Evolutionary conservation across 1,284 basidiomycete genomes (phyloP).

Genomic region (Fomes fomentarius): DNA sequence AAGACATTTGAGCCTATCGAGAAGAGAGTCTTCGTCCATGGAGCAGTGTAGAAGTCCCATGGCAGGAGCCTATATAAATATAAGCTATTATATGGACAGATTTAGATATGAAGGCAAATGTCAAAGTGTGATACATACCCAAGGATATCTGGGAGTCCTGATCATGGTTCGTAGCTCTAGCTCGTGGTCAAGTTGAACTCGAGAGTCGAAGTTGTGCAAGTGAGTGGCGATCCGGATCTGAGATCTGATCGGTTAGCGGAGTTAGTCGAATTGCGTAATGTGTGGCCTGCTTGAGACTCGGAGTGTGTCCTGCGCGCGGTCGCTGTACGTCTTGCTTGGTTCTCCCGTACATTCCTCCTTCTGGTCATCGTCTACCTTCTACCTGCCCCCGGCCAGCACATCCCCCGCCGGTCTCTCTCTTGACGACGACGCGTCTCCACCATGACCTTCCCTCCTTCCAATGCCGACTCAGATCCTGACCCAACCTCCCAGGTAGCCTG

Average conservation of each 20-base stretch:
- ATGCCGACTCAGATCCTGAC: slow-evolving; percentile 63
- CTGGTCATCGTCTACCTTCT: neutral
- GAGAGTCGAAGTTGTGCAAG: too few relatives aligned
- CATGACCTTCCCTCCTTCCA: slow-evolving; percentile 59
- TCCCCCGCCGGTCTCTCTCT: neutral
- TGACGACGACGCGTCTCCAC: slow-evolving; percentile 2
- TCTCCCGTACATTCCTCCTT: neutral
- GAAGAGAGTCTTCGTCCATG: too few relatives aligned
- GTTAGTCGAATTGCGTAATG: slow-evolving; percentile 5
- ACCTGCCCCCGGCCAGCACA: slow-evolving; percentile 1
- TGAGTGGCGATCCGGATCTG: neutral
- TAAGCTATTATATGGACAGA: too few relatives aligned
- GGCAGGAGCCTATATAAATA: too few relatives aligned
- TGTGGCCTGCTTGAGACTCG: neutral
- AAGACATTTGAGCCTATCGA: too few relatives aligned
- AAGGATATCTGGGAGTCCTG: too few relatives aligned
- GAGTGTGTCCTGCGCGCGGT: neutral
- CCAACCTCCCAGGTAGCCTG: slow-evolving; percentile 77
- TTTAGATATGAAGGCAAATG: too few relatives aligned
- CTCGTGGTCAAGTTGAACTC: too few relatives aligned
- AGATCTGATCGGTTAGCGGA: too few relatives aligned
- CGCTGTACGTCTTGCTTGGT: slow-evolving; percentile 1
- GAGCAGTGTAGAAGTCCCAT: too few relatives aligned
- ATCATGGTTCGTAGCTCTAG: too few relatives aligned
- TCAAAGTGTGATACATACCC: too few relatives aligned